Base-by-base conservation (phyloP, 306 rosid genomes). In the Rubus parviflorus region DNA sequence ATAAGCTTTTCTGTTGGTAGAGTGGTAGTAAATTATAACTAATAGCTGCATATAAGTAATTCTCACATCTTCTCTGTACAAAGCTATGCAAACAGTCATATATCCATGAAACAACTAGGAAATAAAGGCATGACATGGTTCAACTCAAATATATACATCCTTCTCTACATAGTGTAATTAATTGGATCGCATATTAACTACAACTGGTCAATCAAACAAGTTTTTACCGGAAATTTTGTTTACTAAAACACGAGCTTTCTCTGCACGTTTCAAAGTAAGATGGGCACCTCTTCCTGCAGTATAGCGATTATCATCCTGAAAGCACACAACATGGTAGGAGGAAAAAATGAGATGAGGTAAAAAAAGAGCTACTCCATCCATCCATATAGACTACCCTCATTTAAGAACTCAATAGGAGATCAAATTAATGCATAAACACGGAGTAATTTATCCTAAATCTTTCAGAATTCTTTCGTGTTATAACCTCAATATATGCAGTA, bases 211-310 rank as follows among this genome's bases (percentile, higher is more conserved):
- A 49, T 8, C 5, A 73, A 53, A 66, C 22, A 35, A 58, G 52
- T 71, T 48, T 51, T 74, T 77, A 85, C 96, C 92, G 23, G 97
- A 91, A 75, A 90, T 87, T 82, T 90, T 92, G 82, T 80, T 86
- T 41, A 87, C 83, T 45, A 89, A 63, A 62, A 80, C 80, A 61
- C 96, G 96, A 17, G 94, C 94, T 80, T 86, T 92, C 86, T 90
- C 97, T 42, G 96, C 96, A 47, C 88, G 91, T 81, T 89, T 92
- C 79, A 90, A 73, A 68, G 83, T 73, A 75, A 92, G 92, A 82
- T 92, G 94, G 1, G 87, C 75, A 51, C 97, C 97, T 79, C 92
- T 86, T 81, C 94, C 94, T 75, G 94, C 90, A 83, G 82, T 90
- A 51, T 86, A 92, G 56, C 97, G 89, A 76, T 86, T 92, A 46